phyloP scores from a whole-genome alignment of 208 protist genomes.

The Wallacemonas sp. region DNA sequence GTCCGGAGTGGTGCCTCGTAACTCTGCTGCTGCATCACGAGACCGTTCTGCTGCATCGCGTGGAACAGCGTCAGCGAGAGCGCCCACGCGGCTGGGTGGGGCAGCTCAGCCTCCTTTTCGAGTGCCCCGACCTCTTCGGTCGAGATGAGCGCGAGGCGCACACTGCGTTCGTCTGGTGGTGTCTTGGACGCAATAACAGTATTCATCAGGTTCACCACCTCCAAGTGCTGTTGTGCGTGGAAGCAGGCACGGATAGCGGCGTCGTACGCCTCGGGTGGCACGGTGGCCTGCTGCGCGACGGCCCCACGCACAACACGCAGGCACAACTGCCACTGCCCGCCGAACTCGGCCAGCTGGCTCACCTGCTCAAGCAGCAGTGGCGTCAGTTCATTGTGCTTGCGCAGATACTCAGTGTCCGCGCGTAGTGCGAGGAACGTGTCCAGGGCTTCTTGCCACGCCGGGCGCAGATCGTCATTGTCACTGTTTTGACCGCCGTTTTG shows the following conservation, averaged over 20 bases:
- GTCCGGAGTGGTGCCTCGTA: conserved; percentile 73
- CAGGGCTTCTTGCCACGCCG: conserved; percentile 47
- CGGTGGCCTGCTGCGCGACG: conserved; percentile 37
- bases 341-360: conserved; percentile 44
- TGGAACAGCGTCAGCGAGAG: conserved; percentile 59
- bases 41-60: conserved; percentile 56
- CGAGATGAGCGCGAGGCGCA: conserved; percentile 47
- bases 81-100: conserved; percentile 29
- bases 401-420: conserved; percentile 28
- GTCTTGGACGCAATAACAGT: conserved; percentile 49
- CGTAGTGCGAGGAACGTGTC: conserved; percentile 44
- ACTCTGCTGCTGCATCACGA: conserved; percentile 68
- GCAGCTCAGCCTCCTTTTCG: conserved; percentile 14
- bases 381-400: conserved; percentile 41
- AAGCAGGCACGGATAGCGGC: conserved; percentile 65
- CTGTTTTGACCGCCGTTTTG: no score
- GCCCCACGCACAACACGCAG: conserved; percentile 46
- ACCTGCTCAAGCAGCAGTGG: conserved; percentile 57
- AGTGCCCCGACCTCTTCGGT: conserved; percentile 56
- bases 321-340: conserved; percentile 53
- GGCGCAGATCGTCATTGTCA: no score
- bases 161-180: conserved; percentile 63
- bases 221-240: conserved; percentile 25
- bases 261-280: conserved; percentile 71
- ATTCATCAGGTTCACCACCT: conserved; percentile 54